Percentiles rank a stretch among this genome's conserved stretches.
phyloP scores from a whole-genome alignment of 2,329 filamentous ascomycete species.

The Blumeria graminis region DNA sequence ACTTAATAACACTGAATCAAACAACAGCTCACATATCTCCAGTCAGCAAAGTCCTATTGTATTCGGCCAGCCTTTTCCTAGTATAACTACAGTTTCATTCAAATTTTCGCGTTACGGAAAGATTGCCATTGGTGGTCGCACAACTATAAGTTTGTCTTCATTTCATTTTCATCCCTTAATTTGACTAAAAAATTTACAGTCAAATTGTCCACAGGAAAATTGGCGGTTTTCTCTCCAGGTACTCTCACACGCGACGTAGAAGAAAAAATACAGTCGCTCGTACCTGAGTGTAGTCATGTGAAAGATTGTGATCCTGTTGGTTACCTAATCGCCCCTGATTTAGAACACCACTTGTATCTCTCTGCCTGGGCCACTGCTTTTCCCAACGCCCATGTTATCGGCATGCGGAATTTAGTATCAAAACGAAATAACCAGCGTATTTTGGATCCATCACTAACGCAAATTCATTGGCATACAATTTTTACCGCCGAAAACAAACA shows the following conservation, averaged over 20 bases:
- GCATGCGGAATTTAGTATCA: slow-evolving; percentile 58
- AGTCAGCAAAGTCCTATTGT: slow-evolving; percentile 73
- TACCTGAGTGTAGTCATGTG: slow-evolving; percentile 15
- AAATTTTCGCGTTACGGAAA: slow-evolving; percentile 65
- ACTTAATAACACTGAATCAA: too few species aligned
- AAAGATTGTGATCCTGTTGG: slow-evolving; percentile 35
- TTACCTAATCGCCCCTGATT: slow-evolving; percentile 72
- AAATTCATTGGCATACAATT: slow-evolving; percentile 34
- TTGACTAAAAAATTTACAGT: slow-evolving; percentile 23
- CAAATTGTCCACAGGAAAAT: slow-evolving; percentile 47
- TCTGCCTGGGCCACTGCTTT: slow-evolving; percentile 62
- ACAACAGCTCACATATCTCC: too few species aligned
- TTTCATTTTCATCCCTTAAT: neutral
- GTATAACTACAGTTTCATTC: slow-evolving; percentile 53
- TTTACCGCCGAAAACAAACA: slow-evolving; percentile 32
- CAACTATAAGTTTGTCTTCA: slow-evolving; percentile 45
- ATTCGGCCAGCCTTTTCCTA: slow-evolving; percentile 60
- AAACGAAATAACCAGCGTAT: slow-evolving; percentile 43
- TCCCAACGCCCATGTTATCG: slow-evolving; percentile 58
- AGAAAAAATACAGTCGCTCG: slow-evolving; percentile 29
- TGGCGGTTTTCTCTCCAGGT: slow-evolving; percentile 83
- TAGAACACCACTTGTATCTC: slow-evolving; percentile 89
- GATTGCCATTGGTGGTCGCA: slow-evolving; percentile 66
- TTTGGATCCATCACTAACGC: slow-evolving; percentile 22
- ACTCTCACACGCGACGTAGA: slow-evolving; percentile 55